These are phyloP conservation scores for Plasmodium knowlesi DNA, from an alignment of 169 alveolate genomes.

Conservation along the genomic window DNA sequence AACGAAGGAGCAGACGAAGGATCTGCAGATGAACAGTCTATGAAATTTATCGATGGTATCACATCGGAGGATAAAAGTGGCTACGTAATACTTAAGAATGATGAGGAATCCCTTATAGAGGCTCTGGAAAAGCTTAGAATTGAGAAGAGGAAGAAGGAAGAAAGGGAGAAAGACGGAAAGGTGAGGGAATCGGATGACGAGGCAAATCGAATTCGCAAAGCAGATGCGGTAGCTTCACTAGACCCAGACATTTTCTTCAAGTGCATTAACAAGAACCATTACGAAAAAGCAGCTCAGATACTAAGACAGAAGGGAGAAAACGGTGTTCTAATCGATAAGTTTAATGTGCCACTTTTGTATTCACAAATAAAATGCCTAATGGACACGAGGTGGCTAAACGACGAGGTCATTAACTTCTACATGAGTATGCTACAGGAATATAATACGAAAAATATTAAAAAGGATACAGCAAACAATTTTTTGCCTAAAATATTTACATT, in stretches of 20 bases:
- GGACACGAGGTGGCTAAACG: slow-evolving; percentile 91
- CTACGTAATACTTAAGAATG: slow-evolving; percentile 45
- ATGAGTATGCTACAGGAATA: slow-evolving; percentile 87
- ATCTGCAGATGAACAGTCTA: not conserved
- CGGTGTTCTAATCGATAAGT: slow-evolving; percentile 22
- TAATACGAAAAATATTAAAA: slow-evolving; percentile 70
- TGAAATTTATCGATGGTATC: slow-evolving; percentile 22
- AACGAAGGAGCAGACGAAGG: not conserved
- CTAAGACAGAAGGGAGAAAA: slow-evolving; percentile 37
- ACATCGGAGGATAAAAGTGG: slow-evolving; percentile 8
- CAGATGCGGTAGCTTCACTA: not conserved
- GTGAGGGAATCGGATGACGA: not conserved
- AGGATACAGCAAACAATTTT: not conserved
- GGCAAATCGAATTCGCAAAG: not conserved
- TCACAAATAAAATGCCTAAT: slow-evolving; percentile 79
- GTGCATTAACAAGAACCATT: slow-evolving; percentile 33
- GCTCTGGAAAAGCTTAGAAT: slow-evolving; percentile 53
- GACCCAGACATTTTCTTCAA: slow-evolving; percentile 51
- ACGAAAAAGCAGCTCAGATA: slow-evolving; percentile 38
- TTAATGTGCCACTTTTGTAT: slow-evolving; percentile 28
- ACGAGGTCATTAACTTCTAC: slow-evolving; percentile 91
- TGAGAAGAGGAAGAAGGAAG: slow-evolving; percentile 14
- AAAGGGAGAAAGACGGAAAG: not conserved
- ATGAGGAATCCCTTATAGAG: slow-evolving; percentile 60
- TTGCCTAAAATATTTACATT: slow-evolving; percentile 83